Percentiles rank a stretch among this genome's conserved stretches.
phyloP scores from a whole-genome alignment of 495 filamentous ascomycete genomes.

The Venustampulla echinocandica region DNA sequence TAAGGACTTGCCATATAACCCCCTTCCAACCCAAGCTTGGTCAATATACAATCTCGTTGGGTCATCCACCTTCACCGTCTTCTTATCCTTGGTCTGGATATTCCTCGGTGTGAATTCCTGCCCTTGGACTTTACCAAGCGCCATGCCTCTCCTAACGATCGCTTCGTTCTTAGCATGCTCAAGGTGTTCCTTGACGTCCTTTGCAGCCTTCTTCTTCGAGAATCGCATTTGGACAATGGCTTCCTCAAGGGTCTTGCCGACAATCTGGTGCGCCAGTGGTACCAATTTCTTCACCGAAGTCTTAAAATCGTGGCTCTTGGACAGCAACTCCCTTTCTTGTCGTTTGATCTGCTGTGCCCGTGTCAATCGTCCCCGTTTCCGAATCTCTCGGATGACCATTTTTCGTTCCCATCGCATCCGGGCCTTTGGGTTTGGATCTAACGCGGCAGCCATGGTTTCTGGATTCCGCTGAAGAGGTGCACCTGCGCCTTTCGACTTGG shows the following conservation, averaged over 20 bases:
- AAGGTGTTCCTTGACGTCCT: conserved; percentile 68
- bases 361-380: conserved; percentile 56
- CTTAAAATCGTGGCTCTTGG: conserved; percentile 58
- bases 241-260: conserved; percentile 83
- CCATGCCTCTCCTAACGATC: conserved; percentile 74
- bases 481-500: not conserved
- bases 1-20: conserved; percentile 42
- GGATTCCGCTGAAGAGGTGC: conserved; percentile 30
- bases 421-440: conserved; percentile 60
- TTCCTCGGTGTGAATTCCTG: conserved; percentile 26
- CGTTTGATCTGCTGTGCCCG: conserved; percentile 53
- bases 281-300: conserved; percentile 86
- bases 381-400: conserved; percentile 66
- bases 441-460: conserved; percentile 41
- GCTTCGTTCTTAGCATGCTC: conserved; percentile 69
- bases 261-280: conserved; percentile 74
- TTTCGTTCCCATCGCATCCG: conserved; percentile 70
- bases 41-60: conserved; percentile 73
- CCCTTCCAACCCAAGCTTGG: conserved; percentile 84
- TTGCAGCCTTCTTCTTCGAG: conserved; percentile 85
- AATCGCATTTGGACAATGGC: conserved; percentile 93
- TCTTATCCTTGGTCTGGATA: conserved; percentile 47
- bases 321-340: conserved; percentile 61
- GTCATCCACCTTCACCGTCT: conserved; percentile 55
- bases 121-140: conserved; percentile 44